Evolutionary conservation across 306 rosid species (phyloP).

Genomic region (Malus asiatica): DNA sequence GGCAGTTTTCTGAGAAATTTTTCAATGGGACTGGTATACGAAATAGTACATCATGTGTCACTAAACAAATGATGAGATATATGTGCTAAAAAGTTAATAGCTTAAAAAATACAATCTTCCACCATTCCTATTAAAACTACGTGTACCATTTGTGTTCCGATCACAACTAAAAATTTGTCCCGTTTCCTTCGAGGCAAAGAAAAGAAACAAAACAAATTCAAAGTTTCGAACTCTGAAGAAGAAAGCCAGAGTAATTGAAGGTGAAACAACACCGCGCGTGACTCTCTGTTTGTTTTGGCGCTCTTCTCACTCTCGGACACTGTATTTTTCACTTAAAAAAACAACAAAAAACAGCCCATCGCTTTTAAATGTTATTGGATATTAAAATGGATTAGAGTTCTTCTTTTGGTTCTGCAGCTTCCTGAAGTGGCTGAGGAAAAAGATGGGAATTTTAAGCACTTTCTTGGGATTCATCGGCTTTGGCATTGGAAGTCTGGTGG

Average conservation of each 20-base stretch:
- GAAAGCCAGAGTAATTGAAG: neutral
- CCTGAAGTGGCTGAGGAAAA: neutral
- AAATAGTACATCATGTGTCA: too few relatives aligned
- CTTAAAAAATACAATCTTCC: too few relatives aligned
- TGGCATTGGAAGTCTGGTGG: slow-evolving; percentile 49
- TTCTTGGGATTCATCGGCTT: slow-evolving; percentile 57
- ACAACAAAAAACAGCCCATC: neutral
- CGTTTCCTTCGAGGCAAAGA: neutral
- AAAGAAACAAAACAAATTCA: neutral
- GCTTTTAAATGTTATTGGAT: neutral
- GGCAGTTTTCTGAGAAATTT: too few relatives aligned
- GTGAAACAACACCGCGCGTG: neutral
- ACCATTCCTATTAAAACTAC: too few relatives aligned
- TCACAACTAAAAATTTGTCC: too few relatives aligned
- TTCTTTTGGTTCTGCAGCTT: neutral
- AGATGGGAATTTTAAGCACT: slow-evolving; percentile 52
- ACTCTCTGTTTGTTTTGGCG: neutral
- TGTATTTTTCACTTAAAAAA: neutral
- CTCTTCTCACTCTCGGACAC: neutral
- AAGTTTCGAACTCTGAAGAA: neutral
- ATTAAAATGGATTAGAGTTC: neutral
- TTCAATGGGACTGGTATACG: too few relatives aligned
- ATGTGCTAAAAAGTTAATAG: too few relatives aligned
- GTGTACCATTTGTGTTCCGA: too few relatives aligned
- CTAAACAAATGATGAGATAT: too few relatives aligned